Conservation (phyloP, 805 yeast species). For the Jamesozyma gamospora region DNA sequence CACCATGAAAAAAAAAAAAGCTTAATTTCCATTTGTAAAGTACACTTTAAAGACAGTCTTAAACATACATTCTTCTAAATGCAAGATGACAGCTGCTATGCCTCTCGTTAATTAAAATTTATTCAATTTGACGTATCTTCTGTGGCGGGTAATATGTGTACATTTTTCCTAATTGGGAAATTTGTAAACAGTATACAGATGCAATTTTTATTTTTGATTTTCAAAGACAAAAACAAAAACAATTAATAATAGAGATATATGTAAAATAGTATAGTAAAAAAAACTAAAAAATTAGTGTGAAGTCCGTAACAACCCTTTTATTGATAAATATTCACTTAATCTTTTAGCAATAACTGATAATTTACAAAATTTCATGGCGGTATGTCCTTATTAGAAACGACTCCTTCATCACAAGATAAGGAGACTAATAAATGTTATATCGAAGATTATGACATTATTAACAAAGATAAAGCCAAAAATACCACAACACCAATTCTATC, state of each 20-base stretch:
- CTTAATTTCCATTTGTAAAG: no score
- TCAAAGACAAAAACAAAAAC: not conserved
- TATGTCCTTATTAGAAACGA: not conserved
- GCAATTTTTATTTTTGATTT: not conserved
- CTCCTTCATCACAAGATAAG: not conserved
- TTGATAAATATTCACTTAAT: no score
- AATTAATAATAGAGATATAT: not conserved
- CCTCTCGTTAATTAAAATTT: not conserved
- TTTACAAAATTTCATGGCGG: no score
- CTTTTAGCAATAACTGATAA: no score
- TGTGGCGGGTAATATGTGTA: conserved; percentile 1
- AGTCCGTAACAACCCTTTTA: no score
- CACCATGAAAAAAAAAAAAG: no score
- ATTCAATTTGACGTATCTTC: not conserved
- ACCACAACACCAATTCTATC: not conserved
- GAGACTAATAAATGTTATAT: not conserved
- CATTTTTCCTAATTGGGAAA: conserved; percentile 1
- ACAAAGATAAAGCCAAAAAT: not conserved
- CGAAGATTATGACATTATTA: not conserved
- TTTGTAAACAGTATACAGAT: conserved; percentile 1
- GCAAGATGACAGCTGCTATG: no score
- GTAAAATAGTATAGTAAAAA: no score
- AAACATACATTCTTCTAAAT: no score
- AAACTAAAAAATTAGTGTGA: no score
- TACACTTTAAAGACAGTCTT: no score